Percentiles rank a stretch among this genome's conserved stretches.
Conservation (phyloP, 139 green algal genomes). For the Chlorella sp. region DNA sequence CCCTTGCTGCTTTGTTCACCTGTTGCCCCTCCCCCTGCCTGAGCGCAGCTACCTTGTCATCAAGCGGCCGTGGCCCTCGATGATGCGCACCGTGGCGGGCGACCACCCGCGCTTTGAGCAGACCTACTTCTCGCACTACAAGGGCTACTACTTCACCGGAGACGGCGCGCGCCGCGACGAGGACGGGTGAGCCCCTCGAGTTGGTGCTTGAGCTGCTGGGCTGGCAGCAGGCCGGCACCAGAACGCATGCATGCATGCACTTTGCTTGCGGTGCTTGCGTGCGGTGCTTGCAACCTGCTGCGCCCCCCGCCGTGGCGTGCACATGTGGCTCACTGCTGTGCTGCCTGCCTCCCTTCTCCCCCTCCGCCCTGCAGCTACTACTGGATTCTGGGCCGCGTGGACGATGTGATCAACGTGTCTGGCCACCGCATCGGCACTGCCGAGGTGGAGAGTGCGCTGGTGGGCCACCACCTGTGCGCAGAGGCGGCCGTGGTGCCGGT, state of each 20-base stretch:
- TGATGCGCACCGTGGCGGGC: slow-evolving; percentile 85
- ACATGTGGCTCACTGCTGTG: background rate
- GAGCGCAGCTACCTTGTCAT: slow-evolving; percentile 67
- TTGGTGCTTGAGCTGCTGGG: too few relatives aligned
- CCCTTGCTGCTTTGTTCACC: too few relatives aligned
- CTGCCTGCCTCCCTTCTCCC: background rate
- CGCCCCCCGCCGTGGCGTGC: background rate
- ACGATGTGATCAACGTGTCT: slow-evolving; percentile 94
- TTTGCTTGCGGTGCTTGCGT: too few relatives aligned
- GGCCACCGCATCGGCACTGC: slow-evolving; percentile 96
- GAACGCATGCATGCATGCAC: too few relatives aligned
- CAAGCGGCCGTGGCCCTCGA: slow-evolving; percentile 89
- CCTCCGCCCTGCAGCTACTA: slow-evolving; percentile 55
- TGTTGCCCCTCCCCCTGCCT: background rate
- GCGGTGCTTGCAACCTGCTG: too few relatives aligned
- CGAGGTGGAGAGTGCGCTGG: slow-evolving; percentile 94
- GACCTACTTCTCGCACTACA: slow-evolving; percentile 95
- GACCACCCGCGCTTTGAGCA: slow-evolving; percentile 95
- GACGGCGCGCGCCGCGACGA: slow-evolving; percentile 74
- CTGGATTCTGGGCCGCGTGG: slow-evolving; percentile 93
- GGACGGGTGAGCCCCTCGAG: slow-evolving; percentile 59
- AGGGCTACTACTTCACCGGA: slow-evolving; percentile 95
- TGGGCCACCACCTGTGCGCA: slow-evolving; percentile 76
- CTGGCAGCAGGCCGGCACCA: background rate
- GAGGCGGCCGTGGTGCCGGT: slow-evolving; percentile 95